Conservation (phyloP, 2,329 filamentous ascomycete species). For the Xylariaceae sp. region DNA sequence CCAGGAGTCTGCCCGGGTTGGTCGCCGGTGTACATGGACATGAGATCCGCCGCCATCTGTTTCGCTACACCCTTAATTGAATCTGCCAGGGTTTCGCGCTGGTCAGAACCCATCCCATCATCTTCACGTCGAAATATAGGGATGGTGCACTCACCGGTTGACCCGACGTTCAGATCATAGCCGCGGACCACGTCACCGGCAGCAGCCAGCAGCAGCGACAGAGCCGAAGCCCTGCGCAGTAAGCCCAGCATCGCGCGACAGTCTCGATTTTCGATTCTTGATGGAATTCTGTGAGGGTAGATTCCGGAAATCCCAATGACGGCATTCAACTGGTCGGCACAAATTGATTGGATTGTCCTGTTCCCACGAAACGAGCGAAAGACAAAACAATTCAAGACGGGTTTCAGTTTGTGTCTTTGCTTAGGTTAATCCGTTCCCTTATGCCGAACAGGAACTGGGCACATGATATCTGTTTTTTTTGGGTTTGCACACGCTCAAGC, state of each 20-base stretch:
- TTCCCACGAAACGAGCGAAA: too few relatives aligned
- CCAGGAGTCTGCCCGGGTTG: constrained; percentile 47
- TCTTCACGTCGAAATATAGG: not conserved
- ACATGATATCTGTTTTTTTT: too few relatives aligned
- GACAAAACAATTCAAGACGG: too few relatives aligned
- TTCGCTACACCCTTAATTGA: constrained; percentile 47
- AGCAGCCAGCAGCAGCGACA: constrained; percentile 10
- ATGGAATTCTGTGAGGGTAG: not conserved
- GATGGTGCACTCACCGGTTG: constrained; percentile 21
- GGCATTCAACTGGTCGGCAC: not conserved
- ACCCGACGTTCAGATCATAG: constrained; percentile 29
- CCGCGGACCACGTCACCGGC: constrained; percentile 7
- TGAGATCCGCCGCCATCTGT: constrained; percentile 48
- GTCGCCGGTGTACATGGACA: constrained; percentile 44
- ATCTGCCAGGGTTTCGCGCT: constrained; percentile 33
- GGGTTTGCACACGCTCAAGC: too few relatives aligned
- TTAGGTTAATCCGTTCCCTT: too few relatives aligned
- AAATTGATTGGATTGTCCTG: not conserved
- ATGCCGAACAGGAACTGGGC: too few relatives aligned
- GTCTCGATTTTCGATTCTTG: not conserved
- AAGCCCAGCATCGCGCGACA: constrained; percentile 20
- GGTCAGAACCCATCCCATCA: constrained; percentile 6
- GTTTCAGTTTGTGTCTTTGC: too few relatives aligned
- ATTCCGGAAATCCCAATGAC: not conserved
- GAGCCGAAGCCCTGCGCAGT: constrained; percentile 20